Conservation (phyloP, 495 filamentous ascomycete species). For the Gamarada debralockiae region DNA sequence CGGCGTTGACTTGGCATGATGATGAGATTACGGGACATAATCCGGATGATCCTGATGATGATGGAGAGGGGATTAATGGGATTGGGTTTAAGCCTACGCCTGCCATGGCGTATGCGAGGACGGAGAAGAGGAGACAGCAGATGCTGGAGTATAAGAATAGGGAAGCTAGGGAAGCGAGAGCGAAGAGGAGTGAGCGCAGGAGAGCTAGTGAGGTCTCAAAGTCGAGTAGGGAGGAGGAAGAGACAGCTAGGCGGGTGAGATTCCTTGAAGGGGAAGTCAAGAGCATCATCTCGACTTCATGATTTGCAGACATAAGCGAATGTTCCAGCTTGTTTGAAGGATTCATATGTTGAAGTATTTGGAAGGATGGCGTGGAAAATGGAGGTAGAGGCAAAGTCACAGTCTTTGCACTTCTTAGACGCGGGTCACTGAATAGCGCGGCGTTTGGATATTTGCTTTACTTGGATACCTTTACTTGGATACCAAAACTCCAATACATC, state of each 20-base stretch:
- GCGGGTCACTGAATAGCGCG: not conserved
- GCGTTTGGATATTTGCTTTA: not conserved
- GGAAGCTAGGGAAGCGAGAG: slow-evolving; percentile 79
- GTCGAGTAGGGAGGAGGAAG: slow-evolving; percentile 11
- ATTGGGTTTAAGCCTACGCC: slow-evolving; percentile 89
- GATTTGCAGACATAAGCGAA: not conserved
- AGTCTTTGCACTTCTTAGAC: not conserved
- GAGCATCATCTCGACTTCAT: slow-evolving; percentile 9
- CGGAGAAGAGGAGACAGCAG: slow-evolving; percentile 74
- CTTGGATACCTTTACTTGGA: not conserved
- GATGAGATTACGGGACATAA: slow-evolving; percentile 82
- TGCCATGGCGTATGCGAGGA: slow-evolving; percentile 71
- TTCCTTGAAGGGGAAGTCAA: slow-evolving; percentile 23
- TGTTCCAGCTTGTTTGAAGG: not conserved
- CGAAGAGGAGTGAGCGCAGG: slow-evolving; percentile 64
- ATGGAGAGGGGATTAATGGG: slow-evolving; percentile 81
- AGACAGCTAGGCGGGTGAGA: slow-evolving; percentile 19
- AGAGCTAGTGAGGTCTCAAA: slow-evolving; percentile 29
- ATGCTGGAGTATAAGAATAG: slow-evolving; percentile 78
- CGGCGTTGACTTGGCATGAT: slow-evolving; percentile 74
- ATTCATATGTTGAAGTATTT: not conserved
- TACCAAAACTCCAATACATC: not conserved
- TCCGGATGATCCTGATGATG: slow-evolving; percentile 67
- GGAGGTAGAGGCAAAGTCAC: not conserved
- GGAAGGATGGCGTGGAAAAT: not conserved